Evolutionary conservation across 805 yeast species (phyloP), one percentile per base, ranked within the genome.

Genomic region (Cyberlindnera suaveolens): DNA sequence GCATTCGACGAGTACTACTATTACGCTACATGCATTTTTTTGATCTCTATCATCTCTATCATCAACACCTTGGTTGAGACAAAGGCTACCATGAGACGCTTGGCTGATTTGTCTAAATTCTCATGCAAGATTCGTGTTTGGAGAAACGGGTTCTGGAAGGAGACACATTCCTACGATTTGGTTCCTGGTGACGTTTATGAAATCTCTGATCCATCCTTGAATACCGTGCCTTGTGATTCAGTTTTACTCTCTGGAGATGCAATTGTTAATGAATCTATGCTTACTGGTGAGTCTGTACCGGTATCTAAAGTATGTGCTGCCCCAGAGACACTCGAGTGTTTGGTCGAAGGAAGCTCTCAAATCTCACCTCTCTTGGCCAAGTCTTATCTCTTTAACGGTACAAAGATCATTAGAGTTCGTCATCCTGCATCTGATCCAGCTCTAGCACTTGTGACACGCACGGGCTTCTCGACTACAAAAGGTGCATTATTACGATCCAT

Each of bases 221-320:
- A 69, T 4, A 56, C 74, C 1, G 72, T 91, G 38, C 99, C 99
- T 0, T 89, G 96, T 59, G 99, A 93, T 63, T 84, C 96, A 1
- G 63, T 93, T 11, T 68, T 93, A 39, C 65, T 91, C 16, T 78
- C 89, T 30, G 99, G 99, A 40, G 98, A 90, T 59, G 86, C 96
- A 60, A 89, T 93, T 42, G 85, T 93, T n/a, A 93, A 93, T 62
- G 99, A 93, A 60, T 85, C 97, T 6, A 93, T 93, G 96, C 72
- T 93, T 17, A 93, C 99, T 0, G 99, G 99, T 33, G 99, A 93
- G 62, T 88, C 96, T 41, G 97, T 93, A 1, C 99, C 99, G 0
- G 96, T 93, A 3, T 78, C 96, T 0, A 93, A 93, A 61, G 48
- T 70, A 10, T 74, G 85, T 2, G 87, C 93, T 2, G 65, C 72